phyloP scores from a whole-genome alignment of 176 grass and related monocot species.

The Zoysia pacifica region DNA sequence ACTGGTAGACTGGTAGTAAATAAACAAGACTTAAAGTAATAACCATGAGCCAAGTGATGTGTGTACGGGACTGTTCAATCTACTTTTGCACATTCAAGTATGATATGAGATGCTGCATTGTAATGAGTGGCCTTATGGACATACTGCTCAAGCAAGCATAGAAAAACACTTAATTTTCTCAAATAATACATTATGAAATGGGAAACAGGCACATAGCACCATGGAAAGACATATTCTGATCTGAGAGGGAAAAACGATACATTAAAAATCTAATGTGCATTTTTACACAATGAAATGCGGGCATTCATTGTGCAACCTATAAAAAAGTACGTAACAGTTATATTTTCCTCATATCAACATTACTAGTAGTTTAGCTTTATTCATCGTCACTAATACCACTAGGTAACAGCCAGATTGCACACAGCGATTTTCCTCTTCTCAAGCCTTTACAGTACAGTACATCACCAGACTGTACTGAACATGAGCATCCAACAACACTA shows the following conservation, averaged over 20 bases:
- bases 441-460: not conserved
- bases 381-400: not conserved
- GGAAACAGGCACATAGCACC: not conserved
- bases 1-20: not conserved
- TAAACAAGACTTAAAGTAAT: not conserved
- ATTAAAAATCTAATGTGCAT: not conserved
- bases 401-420: not conserved
- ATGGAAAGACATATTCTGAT: not conserved
- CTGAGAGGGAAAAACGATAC: not conserved
- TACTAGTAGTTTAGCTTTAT: not conserved
- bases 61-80: not conserved
- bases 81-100: not conserved
- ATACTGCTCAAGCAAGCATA: not conserved
- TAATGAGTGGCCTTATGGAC: not conserved
- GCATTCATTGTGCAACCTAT: not conserved
- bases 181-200: not conserved
- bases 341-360: not conserved
- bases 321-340: not conserved
- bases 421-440: not conserved
- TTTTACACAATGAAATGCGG: not conserved
- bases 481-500: not conserved
- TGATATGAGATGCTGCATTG: not conserved
- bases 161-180: not conserved
- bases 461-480: not conserved
- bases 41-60: not conserved